Evolutionary conservation across 2,329 filamentous ascomycete species (phyloP), one percentile per base, ranked within the genome.

Genomic region (Colletotrichum musae): DNA sequence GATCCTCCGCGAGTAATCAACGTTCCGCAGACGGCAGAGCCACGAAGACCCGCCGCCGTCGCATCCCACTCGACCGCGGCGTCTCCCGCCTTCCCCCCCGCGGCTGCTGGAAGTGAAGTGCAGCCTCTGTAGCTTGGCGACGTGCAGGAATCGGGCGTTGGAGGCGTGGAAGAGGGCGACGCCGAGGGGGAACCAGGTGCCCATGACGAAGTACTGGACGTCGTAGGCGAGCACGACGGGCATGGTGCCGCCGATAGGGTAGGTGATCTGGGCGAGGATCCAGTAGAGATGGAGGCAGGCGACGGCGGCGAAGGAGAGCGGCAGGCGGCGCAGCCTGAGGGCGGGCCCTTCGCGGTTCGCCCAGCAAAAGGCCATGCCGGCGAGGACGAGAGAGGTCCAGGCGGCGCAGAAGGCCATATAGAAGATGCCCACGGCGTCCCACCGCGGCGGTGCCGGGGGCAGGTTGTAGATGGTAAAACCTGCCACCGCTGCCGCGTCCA

Each of bases 161-260:
- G 85, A 85, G 18, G 85, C 87, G 70, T 89, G 87, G 75, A 89
- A 90, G 5, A 89, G 75, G 3, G 87, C 87, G 48, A 90, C 85
- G 2, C 88, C 88, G 16, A 87, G 79, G 1, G 88, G 88, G 3
- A 90, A 80, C 76, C 86, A 87, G 58, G 86, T 83, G 47, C 85
- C 87, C 88, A 90, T 90, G 75, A 87, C 81, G 82, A 87, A 90
- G 73, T 85, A 90, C 73, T 88, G 86, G 4, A 83, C 76, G 39
- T 83, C 80, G 67, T 87, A 88, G 1, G 86, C 79, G 15, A 76
- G 59, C 1, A 81, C 73, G 1, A 79, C 62, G 0, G 79, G 85
- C 63, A 85, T 78, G 4, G 82, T 77, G 10, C 79, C 56, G 7
- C 83, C 82, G 28, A 84, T 76, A 12, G 81, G 77, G n/a, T 83